A percentile compares a stretch with the other conserved stretches of the same genome.
phyloP scores from a whole-genome alignment of 2,329 filamentous ascomycete genomes.

The Sclerotinia trifoliorum region DNA sequence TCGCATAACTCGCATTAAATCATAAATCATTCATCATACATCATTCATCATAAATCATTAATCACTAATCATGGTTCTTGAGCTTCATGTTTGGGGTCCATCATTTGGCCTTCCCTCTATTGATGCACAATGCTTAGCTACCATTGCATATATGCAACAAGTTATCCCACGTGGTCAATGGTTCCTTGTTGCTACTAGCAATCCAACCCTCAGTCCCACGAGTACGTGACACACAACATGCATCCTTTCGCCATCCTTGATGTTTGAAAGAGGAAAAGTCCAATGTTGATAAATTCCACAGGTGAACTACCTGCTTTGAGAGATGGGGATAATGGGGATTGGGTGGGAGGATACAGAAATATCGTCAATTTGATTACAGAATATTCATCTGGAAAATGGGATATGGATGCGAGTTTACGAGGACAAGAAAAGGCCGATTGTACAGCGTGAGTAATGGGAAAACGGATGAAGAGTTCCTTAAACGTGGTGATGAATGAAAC shows the following conservation, averaged over 20 bases:
- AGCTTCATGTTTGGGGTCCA: slow-evolving; percentile 87
- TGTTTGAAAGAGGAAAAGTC: background rate
- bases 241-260: background rate
- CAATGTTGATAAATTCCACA: slow-evolving; percentile 35
- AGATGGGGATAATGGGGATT: slow-evolving; percentile 47
- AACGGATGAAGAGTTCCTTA: background rate
- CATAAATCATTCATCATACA: too few species aligned
- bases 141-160: slow-evolving; percentile 72
- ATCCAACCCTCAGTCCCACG: slow-evolving; percentile 68
- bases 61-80: slow-evolving; percentile 48
- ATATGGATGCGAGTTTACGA: slow-evolving; percentile 47
- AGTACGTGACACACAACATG: slow-evolving; percentile 51
- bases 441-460: slow-evolving; percentile 45
- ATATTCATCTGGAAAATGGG: slow-evolving; percentile 47
- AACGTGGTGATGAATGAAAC: background rate
- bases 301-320: slow-evolving; percentile 58
- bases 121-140: slow-evolving; percentile 84
- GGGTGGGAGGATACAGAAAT: slow-evolving; percentile 53
- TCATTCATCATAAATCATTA: too few species aligned
- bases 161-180: slow-evolving; percentile 60
- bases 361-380: slow-evolving; percentile 51
- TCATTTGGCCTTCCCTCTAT: slow-evolving; percentile 88
- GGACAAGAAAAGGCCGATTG: slow-evolving; percentile 48
- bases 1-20: background rate
- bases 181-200: slow-evolving; percentile 71